phyloP scores from a whole-genome alignment of 2,329 filamentous ascomycete species.

The Immersiporthe knoxdaviesiana region DNA sequence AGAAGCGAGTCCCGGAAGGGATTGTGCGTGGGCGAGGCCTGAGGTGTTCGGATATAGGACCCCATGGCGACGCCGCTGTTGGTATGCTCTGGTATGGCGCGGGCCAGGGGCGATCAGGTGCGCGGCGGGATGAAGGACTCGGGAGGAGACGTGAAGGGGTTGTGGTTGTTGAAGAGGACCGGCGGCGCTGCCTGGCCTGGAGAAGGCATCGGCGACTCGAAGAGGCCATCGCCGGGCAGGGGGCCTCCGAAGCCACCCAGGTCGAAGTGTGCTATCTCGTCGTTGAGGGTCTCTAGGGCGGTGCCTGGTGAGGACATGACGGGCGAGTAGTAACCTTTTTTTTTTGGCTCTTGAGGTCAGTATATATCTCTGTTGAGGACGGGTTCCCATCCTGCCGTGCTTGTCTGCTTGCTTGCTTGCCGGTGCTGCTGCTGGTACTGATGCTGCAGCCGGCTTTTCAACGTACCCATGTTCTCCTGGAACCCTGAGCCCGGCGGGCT shows the following conservation, averaged over 20 bases:
- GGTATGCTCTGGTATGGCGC: constrained; percentile 18
- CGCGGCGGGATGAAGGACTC: constrained; percentile 26
- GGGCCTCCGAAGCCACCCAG: constrained; percentile 26
- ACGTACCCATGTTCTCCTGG: constrained; percentile 30
- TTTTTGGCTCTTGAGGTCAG: background rate
- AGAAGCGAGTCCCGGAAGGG: constrained; percentile 27
- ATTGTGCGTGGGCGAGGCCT: constrained; percentile 23
- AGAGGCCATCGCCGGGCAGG: constrained; percentile 23
- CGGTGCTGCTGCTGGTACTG: too few species aligned
- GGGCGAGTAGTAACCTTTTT: constrained; percentile 27
- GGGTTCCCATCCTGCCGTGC: background rate
- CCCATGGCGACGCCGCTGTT: constrained; percentile 13
- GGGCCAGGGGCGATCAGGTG: constrained; percentile 26
- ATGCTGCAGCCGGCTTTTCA: background rate
- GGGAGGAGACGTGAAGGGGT: constrained; percentile 27
- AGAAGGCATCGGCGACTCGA: constrained; percentile 28
- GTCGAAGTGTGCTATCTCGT: constrained; percentile 30
- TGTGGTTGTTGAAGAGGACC: constrained; percentile 27
- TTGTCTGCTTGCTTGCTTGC: background rate
- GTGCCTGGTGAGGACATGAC: constrained; percentile 27
- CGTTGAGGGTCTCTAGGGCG: constrained; percentile 28
- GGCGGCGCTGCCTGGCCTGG: constrained; percentile 19
- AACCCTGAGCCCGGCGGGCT: constrained; percentile 17
- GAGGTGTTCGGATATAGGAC: constrained; percentile 24
- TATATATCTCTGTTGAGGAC: constrained; percentile 1